Evolutionary conservation across 1,139 yeast genomes (phyloP).

Genomic region (Hansenula sp.): DNA sequence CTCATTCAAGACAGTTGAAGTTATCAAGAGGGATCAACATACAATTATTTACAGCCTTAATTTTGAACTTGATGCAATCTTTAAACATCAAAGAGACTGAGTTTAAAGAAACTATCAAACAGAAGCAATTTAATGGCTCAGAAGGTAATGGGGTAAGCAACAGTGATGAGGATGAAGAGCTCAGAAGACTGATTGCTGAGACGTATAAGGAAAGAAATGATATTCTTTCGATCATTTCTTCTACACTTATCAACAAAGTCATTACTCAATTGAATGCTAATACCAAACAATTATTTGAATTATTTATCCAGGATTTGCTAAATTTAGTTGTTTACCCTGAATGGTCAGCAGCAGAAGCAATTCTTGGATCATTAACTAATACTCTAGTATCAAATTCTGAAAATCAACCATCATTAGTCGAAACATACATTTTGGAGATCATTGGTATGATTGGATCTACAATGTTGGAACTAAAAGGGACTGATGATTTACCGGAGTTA

Average conservation of each 20-base stretch:
- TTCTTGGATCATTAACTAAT: slow-evolving; percentile 40
- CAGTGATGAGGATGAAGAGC: not conserved
- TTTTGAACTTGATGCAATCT: slow-evolving; percentile 43
- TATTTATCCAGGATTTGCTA: slow-evolving; percentile 52
- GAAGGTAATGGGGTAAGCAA: slow-evolving; percentile 13
- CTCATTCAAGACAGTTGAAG: slow-evolving; percentile 38
- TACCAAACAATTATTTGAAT: slow-evolving; percentile 41
- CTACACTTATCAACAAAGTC: slow-evolving; percentile 36
- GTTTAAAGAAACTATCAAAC: slow-evolving; percentile 9
- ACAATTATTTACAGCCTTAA: slow-evolving; percentile 42
- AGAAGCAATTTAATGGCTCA: slow-evolving; percentile 5
- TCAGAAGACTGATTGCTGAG: not conserved
- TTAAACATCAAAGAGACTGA: slow-evolving; percentile 26
- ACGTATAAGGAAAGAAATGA: slow-evolving; percentile 8
- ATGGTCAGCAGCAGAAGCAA: slow-evolving; percentile 53
- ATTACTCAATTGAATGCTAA: slow-evolving; percentile 33
- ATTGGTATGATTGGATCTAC: slow-evolving; percentile 52
- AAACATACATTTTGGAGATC: slow-evolving; percentile 49
- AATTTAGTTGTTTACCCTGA: slow-evolving; percentile 47
- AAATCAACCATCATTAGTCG: slow-evolving; percentile 34
- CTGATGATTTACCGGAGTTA: slow-evolving; percentile 12
- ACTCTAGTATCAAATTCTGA: slow-evolving; percentile 36
- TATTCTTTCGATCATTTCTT: slow-evolving; percentile 31
- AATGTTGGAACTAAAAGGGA: slow-evolving; percentile 33
- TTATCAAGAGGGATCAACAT: slow-evolving; percentile 41